Evolutionary conservation across 768 basidiomycete species (phyloP), one percentile per base, ranked within the genome.

Genomic region (Krasilnikovozyma curviuscula): DNA sequence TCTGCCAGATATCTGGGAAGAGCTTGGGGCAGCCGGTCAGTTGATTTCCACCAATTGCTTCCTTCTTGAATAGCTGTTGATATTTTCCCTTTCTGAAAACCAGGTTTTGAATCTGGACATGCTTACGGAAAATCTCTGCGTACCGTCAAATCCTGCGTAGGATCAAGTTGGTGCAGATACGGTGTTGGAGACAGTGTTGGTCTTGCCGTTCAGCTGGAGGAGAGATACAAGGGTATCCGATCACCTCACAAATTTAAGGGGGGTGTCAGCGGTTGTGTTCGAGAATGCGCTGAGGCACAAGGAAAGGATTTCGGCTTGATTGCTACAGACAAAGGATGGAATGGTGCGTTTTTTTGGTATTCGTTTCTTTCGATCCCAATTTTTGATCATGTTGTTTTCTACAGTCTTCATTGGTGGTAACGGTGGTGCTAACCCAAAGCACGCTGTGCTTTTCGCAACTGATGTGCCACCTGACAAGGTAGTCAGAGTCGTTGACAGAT

Each of bases 281-380:
- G 79, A 16, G 80, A 81, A 58, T 83, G 80, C 51, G 80, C 79
- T 0, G 80, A 81, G 61, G 79, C 80, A 2, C 80, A 83, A 56
- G 66, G 67, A 12, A 79, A 74, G 58, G 79, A 81, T 60, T 83
- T 81, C 55, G 79, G 79, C 12, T 63, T 81, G 32, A 81, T 81
- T 48, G 79, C 79, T 1, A 79, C 78, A 0, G 76, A 75, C 62
- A 80, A 81, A 61, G 79, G 79, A n/a, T 81, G 79, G 78, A 80
- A 81, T 55, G 60, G 71, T 74, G 53, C 50, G 67, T 54, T 16
- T 33, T 40, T 4, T 34, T 56, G 52, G 37, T 21, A 12, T 24
- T 32, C 8, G 3, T 7, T 37, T 5, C 27, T 19, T 13, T 38
- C 43, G 10, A 23, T 14, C 2, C 18, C 30, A 25, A 16, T 19